A percentile compares a stretch with the other conserved stretches of the same genome.
These are phyloP conservation scores for Globomyces pollinis-pini DNA, from an alignment of 192 early-diverging fungal species.

Conservation along the genomic window DNA sequence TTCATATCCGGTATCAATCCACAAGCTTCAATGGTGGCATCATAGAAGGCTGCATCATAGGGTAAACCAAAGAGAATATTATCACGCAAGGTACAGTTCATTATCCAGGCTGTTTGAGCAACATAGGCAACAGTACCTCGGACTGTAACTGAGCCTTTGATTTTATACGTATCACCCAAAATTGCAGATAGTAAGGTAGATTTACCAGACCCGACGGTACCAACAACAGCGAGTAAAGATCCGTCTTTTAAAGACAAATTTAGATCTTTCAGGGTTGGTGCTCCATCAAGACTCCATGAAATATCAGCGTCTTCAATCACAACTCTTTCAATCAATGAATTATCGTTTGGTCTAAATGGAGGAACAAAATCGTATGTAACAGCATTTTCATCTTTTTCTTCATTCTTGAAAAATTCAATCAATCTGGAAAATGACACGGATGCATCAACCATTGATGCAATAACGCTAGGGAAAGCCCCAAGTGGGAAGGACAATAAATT, in stretches of 20 bases:
- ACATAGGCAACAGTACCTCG: conserved; percentile 68
- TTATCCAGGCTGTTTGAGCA: conserved; percentile 86
- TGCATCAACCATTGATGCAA: conserved; percentile 70
- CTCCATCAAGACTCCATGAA: conserved; percentile 30
- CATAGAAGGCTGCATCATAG: conserved; percentile 71
- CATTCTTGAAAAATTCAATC: conserved; percentile 65
- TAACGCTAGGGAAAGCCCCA: conserved; percentile 71
- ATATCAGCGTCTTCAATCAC: conserved; percentile 34
- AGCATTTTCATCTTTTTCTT: conserved; percentile 69
- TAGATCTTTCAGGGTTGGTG: conserved; percentile 35
- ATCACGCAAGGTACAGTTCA: conserved; percentile 88
- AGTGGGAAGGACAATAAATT: conserved; percentile 88
- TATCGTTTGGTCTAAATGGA: background rate
- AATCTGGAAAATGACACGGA: conserved; percentile 78
- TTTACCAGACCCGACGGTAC: conserved; percentile 66
- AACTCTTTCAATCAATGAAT: conserved; percentile 21
- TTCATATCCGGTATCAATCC: conserved; percentile 81
- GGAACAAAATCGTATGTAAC: conserved; percentile 38
- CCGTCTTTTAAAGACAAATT: conserved; percentile 53
- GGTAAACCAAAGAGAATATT: conserved; percentile 86
- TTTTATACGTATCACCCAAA: conserved; percentile 80
- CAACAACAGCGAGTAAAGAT: conserved; percentile 34
- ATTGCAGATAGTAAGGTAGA: conserved; percentile 68
- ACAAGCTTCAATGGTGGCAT: conserved; percentile 70
- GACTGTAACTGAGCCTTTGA: conserved; percentile 57